A percentile compares a stretch with the other conserved stretches of the same genome.
These are phyloP conservation scores for Brassica carinata DNA, from an alignment of 345 rosid species.

Conservation along the genomic window DNA sequence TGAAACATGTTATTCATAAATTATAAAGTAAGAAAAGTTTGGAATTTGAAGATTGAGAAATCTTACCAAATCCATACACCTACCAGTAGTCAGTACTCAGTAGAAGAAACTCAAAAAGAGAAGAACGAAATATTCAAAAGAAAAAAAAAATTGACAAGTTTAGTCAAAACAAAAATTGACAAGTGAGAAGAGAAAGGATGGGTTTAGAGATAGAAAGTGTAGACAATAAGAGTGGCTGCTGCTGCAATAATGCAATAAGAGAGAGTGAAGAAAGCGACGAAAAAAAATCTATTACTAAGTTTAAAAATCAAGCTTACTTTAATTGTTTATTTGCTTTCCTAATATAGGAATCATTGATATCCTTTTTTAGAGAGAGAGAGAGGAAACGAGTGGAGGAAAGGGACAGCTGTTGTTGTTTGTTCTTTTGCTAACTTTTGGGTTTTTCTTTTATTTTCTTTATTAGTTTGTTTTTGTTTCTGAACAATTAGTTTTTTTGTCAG, in stretches of 20 bases:
- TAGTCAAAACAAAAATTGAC: neutral
- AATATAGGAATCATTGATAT: conserved; percentile 48
- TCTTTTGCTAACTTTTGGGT: conserved; percentile 27
- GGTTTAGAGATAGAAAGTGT: conserved; percentile 39
- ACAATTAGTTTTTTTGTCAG: too few species aligned
- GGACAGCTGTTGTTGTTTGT: conserved; percentile 40
- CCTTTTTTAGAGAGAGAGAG: conserved; percentile 10
- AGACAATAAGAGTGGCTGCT: conserved; percentile 37
- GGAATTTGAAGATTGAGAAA: conserved; percentile 26
- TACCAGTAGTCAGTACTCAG: conserved; percentile 34
- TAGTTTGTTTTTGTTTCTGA: neutral
- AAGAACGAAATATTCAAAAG: conserved; percentile 21
- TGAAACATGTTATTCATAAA: conserved; percentile 24
- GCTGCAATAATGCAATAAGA: conserved; percentile 35
- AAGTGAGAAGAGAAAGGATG: conserved; percentile 31
- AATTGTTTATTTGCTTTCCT: conserved; percentile 42
- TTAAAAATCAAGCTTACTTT: conserved; percentile 15
- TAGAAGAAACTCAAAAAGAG: conserved; percentile 35
- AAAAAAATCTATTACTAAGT: conserved; percentile 24
- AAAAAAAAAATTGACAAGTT: conserved; percentile 26
- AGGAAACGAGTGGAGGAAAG: conserved; percentile 16
- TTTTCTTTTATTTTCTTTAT: neutral
- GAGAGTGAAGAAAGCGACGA: neutral
- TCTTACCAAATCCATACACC: conserved; percentile 43
- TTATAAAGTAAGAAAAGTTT: conserved; percentile 17